Evolutionary conservation across 2,329 filamentous ascomycete species (phyloP).

Genomic region (Nigrograna mackinnonii): DNA sequence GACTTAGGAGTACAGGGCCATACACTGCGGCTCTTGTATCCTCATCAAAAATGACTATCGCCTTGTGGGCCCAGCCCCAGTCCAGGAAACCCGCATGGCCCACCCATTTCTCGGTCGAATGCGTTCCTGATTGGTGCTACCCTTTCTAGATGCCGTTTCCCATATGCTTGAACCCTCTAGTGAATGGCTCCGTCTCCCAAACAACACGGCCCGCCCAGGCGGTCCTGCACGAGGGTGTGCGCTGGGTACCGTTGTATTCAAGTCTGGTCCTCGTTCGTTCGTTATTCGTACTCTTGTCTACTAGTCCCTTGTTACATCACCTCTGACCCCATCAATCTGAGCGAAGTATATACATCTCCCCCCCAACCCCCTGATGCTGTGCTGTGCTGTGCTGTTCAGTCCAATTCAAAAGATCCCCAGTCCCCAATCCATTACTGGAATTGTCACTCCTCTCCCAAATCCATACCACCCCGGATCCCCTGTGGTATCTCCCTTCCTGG

Average conservation of each 20-base stretch:
- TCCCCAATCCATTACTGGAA: too few relatives aligned
- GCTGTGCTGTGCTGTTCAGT: too few relatives aligned
- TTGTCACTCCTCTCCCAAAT: too few relatives aligned
- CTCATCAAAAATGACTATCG: slow-evolving; percentile 9
- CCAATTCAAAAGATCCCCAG: too few relatives aligned
- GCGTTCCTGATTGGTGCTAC: slow-evolving; percentile 27
- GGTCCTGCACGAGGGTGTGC: slow-evolving; percentile 12
- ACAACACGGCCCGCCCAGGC: slow-evolving; percentile 21
- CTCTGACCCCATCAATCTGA: too few relatives aligned
- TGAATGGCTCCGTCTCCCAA: slow-evolving; percentile 22
- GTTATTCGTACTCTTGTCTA: slow-evolving; percentile 32
- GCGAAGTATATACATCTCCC: too few relatives aligned
- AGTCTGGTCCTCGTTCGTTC: slow-evolving; percentile 9
- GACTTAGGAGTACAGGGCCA: too few relatives aligned
- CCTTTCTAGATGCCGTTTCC: slow-evolving; percentile 20
- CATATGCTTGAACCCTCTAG: slow-evolving; percentile 20
- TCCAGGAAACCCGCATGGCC: neutral
- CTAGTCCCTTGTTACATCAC: slow-evolving; percentile 25
- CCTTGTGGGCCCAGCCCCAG: slow-evolving; percentile 9
- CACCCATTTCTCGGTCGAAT: neutral
- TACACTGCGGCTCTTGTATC: slow-evolving; percentile 13
- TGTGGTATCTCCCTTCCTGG: too few relatives aligned
- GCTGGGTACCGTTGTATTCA: neutral
- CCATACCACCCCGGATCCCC: too few relatives aligned
- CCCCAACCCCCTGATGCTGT: too few relatives aligned